phyloP scores from a whole-genome alignment of 495 filamentous ascomycete genomes.

The Xylaria palmicola region DNA sequence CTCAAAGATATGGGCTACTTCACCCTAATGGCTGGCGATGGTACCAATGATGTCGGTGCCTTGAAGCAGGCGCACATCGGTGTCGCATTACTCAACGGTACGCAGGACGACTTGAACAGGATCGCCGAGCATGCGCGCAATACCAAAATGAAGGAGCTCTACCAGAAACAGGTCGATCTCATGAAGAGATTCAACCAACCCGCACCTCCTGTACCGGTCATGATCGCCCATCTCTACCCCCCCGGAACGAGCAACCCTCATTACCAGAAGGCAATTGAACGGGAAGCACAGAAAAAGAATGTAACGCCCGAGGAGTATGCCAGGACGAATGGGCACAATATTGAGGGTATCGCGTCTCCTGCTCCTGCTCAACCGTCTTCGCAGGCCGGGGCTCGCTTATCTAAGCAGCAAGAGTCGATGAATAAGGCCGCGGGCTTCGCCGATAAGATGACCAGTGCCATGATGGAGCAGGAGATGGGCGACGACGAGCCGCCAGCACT shows the following conservation, averaged over 20 bases:
- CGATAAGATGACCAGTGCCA: conserved; percentile 79
- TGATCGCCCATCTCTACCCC: conserved; percentile 93
- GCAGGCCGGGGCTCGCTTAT: conserved; percentile 52
- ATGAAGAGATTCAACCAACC: conserved; percentile 95
- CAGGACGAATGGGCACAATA: conserved; percentile 40
- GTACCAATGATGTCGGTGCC: conserved; percentile 97
- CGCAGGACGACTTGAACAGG: conserved; percentile 81
- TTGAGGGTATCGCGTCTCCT: conserved; percentile 65
- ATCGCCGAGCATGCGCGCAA: conserved; percentile 91
- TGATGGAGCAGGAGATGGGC: conserved; percentile 89
- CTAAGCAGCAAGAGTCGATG: conserved; percentile 62
- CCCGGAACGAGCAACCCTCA: conserved; percentile 92
- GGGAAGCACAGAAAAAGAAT: conserved; percentile 75
- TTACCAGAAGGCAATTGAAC: conserved; percentile 87
- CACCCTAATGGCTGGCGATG: conserved; percentile 97
- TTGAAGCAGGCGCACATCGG: conserved; percentile 98
- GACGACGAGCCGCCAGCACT: conserved; percentile 92
- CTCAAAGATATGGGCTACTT: conserved; percentile 96
- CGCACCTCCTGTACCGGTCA: conserved; percentile 77
- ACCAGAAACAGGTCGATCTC: conserved; percentile 89
- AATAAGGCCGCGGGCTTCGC: conserved; percentile 74
- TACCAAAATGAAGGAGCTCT: conserved; percentile 97
- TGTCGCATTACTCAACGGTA: conserved; percentile 93
- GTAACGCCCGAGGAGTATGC: conserved; percentile 44
- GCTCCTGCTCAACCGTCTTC: conserved; percentile 69